Conservation (phyloP, 2,329 filamentous ascomycete genomes). For the Zalaria sp. region DNA sequence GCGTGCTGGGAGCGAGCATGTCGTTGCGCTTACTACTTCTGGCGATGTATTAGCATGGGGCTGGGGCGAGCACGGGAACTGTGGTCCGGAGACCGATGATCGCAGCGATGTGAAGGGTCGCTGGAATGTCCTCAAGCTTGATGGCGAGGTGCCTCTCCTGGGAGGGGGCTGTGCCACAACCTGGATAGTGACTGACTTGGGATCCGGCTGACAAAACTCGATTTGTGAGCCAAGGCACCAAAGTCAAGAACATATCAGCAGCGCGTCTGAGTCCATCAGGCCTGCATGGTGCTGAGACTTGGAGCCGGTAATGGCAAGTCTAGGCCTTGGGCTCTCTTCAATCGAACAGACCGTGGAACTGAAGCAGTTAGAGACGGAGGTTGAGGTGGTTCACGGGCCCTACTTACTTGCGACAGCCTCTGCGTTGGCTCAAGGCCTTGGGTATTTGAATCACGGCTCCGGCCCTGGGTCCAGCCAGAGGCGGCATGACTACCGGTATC, state of each 20-base stretch:
- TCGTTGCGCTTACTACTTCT: slow-evolving; percentile 51
- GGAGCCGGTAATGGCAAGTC: not conserved
- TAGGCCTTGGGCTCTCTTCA: slow-evolving; percentile 8
- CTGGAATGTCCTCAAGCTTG: slow-evolving; percentile 51
- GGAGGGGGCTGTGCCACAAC: slow-evolving; percentile 86
- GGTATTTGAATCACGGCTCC: slow-evolving; percentile 11
- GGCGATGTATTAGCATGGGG: slow-evolving; percentile 73
- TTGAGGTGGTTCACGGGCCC: slow-evolving; percentile 13
- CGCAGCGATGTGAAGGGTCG: slow-evolving; percentile 53
- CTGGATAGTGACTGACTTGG: slow-evolving; percentile 46
- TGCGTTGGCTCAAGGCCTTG: slow-evolving; percentile 56
- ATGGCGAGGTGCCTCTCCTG: slow-evolving; percentile 42
- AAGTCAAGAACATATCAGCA: no score
- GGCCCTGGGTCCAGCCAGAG: slow-evolving; percentile 4
- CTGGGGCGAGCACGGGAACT: slow-evolving; percentile 97
- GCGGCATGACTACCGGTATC: slow-evolving; percentile 20
- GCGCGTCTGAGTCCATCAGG: no score
- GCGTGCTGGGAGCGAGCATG: slow-evolving; percentile 83
- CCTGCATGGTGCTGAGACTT: no score
- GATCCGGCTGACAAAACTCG: not conserved
- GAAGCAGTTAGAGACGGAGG: slow-evolving; percentile 8
- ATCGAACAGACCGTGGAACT: slow-evolving; percentile 25
- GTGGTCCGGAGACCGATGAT: slow-evolving; percentile 51
- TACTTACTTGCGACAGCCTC: slow-evolving; percentile 52
- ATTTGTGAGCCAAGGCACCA: no score